Base-by-base conservation (phyloP, 2,329 filamentous ascomycete species). In the Taxawa tesnikishii region DNA sequence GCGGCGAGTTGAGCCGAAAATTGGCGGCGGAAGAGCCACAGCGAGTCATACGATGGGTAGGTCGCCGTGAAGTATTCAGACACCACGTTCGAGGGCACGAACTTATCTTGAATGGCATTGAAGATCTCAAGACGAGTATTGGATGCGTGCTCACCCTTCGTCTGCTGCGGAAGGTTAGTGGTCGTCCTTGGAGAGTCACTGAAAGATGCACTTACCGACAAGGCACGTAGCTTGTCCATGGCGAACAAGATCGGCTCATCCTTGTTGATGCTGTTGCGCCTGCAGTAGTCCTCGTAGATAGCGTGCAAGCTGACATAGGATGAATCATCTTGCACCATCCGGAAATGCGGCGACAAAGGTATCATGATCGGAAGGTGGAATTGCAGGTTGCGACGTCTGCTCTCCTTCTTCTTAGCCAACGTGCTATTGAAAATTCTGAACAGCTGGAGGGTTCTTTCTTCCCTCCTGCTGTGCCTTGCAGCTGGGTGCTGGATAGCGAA, bases 401-500 rank as follows among this genome's bases (percentile, higher is more conserved):
- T 92, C 60, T 99, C 90, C 65, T 98, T 98, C 52, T 88, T 83
- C 54, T 93, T 90, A 23, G 76, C 68, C 38, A 99, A 65, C 3
- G 84, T 82, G 50, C 88, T 85, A 58, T 98, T 98, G 60, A 98
- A 87, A 47, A 94, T 92, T 27, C 92, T 74, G 77, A 98, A 98
- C 9, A 99, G 70, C 56, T 99, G 90, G 42, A 94, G 59, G 35
- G 96, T 94, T 16, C 90, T 74, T 60, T 98, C 92, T 54, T 99
- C 92, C 33, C 92, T 75, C 38, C 90, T 75, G 49, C 87, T 94
- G 55, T 93, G 87, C 35, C 90, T 69, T 3, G 87, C 84, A 2
- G 90, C 87, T 4, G 90, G 92, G 54, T 96, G 88, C 52, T 98
- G 92, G 21, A 98, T 84, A 3, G 87, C 87, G 59, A 94, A 99